phyloP scores from a whole-genome alignment of 306 rosid genomes.

The Benincasa hispida region DNA sequence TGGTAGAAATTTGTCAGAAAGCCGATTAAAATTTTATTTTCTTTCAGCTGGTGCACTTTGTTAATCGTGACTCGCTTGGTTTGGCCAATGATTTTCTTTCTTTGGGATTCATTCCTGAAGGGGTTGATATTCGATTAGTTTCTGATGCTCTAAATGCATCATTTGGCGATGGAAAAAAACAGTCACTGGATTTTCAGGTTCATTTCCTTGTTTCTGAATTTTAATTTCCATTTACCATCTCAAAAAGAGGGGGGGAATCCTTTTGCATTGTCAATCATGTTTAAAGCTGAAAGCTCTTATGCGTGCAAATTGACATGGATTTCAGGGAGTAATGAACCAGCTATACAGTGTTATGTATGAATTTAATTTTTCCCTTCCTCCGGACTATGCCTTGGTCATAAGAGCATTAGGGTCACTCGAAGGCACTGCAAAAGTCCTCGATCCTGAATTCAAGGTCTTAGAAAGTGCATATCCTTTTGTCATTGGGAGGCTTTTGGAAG shows the following conservation, averaged over 20 bases:
- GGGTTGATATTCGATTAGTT: conserved; percentile 48
- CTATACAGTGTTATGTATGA: conserved; percentile 78
- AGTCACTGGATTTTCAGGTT: conserved; percentile 92
- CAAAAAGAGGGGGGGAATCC: background rate
- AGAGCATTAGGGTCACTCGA: conserved; percentile 92
- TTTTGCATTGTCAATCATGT: background rate
- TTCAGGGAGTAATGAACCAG: conserved; percentile 87
- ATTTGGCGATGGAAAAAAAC: conserved; percentile 36
- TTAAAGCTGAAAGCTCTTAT: background rate
- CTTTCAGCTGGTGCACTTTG: conserved; percentile 97
- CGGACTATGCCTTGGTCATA: conserved; percentile 91
- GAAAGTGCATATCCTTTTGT: conserved; percentile 94
- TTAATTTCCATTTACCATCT: background rate
- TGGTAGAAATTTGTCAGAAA: background rate
- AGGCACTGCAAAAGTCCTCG: conserved; percentile 92
- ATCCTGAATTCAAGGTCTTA: conserved; percentile 82
- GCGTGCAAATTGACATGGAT: conserved; percentile 24
- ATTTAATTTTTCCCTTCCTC: conserved; percentile 84
- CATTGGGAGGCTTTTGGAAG: conserved; percentile 83
- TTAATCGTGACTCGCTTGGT: conserved; percentile 91
- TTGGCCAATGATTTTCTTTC: conserved; percentile 97
- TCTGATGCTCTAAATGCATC: conserved; percentile 61
- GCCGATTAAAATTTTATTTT: conserved; percentile 19
- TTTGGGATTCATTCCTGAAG: conserved; percentile 94
- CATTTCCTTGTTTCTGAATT: background rate